phyloP scores from a whole-genome alignment of 1,284 basidiomycete genomes.

The Hemileia vastatrix region DNA sequence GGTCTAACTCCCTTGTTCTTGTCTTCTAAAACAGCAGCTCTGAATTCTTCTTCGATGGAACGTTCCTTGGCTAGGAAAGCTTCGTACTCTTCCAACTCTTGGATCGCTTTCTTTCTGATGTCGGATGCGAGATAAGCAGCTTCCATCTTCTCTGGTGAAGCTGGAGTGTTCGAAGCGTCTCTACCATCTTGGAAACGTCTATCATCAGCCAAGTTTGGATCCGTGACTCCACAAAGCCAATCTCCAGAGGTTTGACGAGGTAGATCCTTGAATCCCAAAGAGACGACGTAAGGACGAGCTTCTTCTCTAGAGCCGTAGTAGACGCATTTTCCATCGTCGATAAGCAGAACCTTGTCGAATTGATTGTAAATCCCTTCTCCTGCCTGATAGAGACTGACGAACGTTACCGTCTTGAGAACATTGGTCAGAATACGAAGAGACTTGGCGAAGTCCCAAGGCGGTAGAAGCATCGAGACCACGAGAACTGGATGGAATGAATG shows the following conservation, averaged over 20 bases:
- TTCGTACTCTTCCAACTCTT: constrained; percentile 59
- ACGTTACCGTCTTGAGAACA: constrained; percentile 49
- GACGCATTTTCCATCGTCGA: constrained; percentile 71
- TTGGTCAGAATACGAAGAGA: constrained; percentile 53
- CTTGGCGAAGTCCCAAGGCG: constrained; percentile 55
- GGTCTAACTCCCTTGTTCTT: constrained; percentile 74
- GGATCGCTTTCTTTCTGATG: constrained; percentile 50
- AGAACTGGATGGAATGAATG: constrained; percentile 47
- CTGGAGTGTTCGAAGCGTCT: constrained; percentile 58
- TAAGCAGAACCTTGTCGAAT: constrained; percentile 65
- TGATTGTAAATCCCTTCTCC: constrained; percentile 55
- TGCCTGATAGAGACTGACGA: constrained; percentile 50
- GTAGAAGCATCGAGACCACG: constrained; percentile 63
- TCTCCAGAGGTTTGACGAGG: constrained; percentile 53
- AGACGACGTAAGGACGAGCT: constrained; percentile 66
- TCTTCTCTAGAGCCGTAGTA: constrained; percentile 64
- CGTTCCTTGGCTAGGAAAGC: constrained; percentile 55
- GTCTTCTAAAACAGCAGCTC: constrained; percentile 62
- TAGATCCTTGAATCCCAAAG: constrained; percentile 43
- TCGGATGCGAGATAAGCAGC: constrained; percentile 55
- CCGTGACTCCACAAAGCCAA: constrained; percentile 47
- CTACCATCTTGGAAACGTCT: constrained; percentile 68
- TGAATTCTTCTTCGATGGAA: constrained; percentile 53
- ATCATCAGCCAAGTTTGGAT: constrained; percentile 74
- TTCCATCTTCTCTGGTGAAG: constrained; percentile 62